Conservation (phyloP, 1,284 basidiomycete genomes). For the Trichosporon sp. region DNA sequence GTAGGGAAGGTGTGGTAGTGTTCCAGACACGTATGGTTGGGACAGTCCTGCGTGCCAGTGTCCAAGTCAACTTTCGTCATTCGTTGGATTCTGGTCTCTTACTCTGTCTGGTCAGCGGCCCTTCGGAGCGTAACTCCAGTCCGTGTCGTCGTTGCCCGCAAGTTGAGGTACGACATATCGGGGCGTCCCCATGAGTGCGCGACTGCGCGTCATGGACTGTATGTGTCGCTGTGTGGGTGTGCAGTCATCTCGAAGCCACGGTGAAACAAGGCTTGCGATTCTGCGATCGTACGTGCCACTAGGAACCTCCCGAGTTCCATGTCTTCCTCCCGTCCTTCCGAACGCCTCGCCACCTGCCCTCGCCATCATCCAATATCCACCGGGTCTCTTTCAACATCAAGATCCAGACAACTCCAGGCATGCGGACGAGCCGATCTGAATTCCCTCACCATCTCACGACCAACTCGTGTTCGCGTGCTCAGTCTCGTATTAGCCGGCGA, state of each 20-base stretch:
- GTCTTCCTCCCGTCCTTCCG: background rate
- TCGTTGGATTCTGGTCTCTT: background rate
- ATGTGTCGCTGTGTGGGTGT: background rate
- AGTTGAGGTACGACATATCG: background rate
- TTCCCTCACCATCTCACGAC: background rate
- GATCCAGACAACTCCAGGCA: background rate
- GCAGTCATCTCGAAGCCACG: background rate
- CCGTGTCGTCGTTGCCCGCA: too few relatives aligned
- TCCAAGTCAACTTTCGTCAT: constrained; percentile 4
- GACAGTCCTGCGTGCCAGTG: background rate
- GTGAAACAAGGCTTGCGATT: background rate
- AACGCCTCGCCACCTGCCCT: background rate
- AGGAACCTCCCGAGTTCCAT: background rate
- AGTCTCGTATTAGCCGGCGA: background rate
- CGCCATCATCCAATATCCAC: background rate
- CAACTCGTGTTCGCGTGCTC: background rate
- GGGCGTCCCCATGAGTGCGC: background rate
- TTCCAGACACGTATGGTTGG: background rate
- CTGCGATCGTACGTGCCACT: background rate
- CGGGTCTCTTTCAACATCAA: background rate
- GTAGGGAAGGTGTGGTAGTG: background rate
- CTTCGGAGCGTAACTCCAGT: background rate
- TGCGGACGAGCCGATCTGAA: constrained; percentile 4
- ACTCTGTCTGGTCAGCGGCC: too few relatives aligned
- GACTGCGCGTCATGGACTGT: background rate